Evolutionary conservation across 2,329 filamentous ascomycete species (phyloP).

Genomic region (Apiospora hydei): DNA sequence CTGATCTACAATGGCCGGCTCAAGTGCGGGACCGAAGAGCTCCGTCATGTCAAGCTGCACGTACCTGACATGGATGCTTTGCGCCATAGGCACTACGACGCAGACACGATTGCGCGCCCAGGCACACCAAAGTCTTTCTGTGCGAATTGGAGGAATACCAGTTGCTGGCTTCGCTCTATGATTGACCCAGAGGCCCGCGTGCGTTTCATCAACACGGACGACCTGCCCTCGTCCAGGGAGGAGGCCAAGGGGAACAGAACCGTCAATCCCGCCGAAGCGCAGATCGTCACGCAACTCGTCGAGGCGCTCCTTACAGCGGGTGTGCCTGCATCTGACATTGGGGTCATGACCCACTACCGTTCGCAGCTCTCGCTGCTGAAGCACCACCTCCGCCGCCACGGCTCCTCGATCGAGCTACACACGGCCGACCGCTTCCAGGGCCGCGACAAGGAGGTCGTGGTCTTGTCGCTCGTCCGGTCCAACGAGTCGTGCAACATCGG

Average conservation of each 20-base stretch:
- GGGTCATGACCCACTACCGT: constrained; percentile 96
- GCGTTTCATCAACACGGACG: constrained; percentile 89
- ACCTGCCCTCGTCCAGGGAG: constrained; percentile 72
- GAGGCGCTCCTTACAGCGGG: constrained; percentile 79
- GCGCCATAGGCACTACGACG: constrained; percentile 64
- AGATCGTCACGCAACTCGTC: constrained; percentile 80
- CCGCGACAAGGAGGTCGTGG: constrained; percentile 90
- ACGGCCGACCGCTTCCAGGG: constrained; percentile 98
- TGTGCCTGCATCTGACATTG: constrained; percentile 78
- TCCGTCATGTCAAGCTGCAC: constrained; percentile 73
- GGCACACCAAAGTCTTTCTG: constrained; percentile 62
- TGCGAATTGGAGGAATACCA: constrained; percentile 51
- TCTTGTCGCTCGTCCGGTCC: constrained; percentile 86
- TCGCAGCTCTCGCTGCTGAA: constrained; percentile 87
- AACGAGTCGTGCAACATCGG: constrained; percentile 87
- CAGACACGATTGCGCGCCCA: constrained; percentile 50
- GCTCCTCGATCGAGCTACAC: constrained; percentile 83
- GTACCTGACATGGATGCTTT: constrained; percentile 72
- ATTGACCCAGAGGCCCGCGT: constrained; percentile 76
- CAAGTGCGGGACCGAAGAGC: constrained; percentile 82
- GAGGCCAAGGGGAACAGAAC: constrained; percentile 83
- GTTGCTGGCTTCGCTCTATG: constrained; percentile 81
- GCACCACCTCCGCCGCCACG: constrained; percentile 67
- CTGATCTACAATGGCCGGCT: constrained; percentile 92
- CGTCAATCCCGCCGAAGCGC: constrained; percentile 85